Evolutionary conservation across 371 early-diverging fungal species (phyloP).

Genomic region (Rhizomucor pusillus): DNA sequence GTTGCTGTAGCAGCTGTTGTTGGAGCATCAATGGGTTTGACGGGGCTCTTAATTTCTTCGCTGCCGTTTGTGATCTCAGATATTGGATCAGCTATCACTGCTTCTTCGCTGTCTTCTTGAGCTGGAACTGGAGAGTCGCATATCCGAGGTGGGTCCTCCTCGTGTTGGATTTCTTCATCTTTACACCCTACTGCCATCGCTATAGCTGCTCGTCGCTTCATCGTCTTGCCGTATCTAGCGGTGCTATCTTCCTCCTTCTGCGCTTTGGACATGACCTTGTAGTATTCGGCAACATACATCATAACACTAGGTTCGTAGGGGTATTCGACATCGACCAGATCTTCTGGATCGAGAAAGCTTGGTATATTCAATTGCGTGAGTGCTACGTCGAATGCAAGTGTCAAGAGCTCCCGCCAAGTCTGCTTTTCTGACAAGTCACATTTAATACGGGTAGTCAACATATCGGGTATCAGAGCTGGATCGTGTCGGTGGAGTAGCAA

Average conservation of each 20-base stretch:
- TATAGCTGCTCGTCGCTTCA: constrained; percentile 29
- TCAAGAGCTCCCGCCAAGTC: constrained; percentile 33
- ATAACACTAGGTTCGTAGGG: constrained; percentile 49
- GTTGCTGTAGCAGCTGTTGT: neutral
- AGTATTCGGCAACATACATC: constrained; percentile 51
- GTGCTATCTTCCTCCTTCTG: constrained; percentile 18
- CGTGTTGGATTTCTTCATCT: no score
- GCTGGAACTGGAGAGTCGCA: constrained; percentile 6
- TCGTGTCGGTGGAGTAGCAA: constrained; percentile 70
- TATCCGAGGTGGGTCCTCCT: neutral
- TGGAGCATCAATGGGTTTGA: neutral
- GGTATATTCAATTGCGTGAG: constrained; percentile 36
- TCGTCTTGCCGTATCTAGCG: constrained; percentile 6
- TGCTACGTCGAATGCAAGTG: constrained; percentile 35
- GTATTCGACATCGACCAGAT: constrained; percentile 46
- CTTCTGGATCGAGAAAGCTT: constrained; percentile 43
- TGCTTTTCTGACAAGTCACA: constrained; percentile 25
- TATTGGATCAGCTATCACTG: constrained; percentile 5
- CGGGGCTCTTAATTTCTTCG: neutral
- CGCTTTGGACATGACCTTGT: constrained; percentile 40
- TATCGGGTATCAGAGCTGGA: constrained; percentile 62
- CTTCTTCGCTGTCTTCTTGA: constrained; percentile 13
- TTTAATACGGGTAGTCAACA: constrained; percentile 26
- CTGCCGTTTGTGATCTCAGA: neutral
- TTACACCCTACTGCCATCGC: constrained; percentile 16